Percentiles rank a stretch among this genome's conserved stretches.
Conservation (phyloP, 768 basidiomycete genomes). For the Suillus variegatus region DNA sequence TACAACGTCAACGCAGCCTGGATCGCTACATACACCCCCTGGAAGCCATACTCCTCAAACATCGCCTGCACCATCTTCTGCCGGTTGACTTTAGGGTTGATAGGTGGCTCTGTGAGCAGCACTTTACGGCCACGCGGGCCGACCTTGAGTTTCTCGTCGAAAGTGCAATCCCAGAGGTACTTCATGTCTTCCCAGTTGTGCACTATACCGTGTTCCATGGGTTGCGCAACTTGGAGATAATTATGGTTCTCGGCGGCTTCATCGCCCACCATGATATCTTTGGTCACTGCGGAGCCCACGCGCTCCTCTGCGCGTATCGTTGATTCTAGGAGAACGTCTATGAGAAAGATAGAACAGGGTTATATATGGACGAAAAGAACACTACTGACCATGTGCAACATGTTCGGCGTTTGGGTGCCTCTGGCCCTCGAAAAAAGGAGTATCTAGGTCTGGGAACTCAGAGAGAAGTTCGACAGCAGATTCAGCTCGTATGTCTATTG, state of each 20-base stretch:
- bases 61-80: slow-evolving; percentile 96
- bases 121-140: slow-evolving; percentile 88
- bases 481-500: slow-evolving; percentile 90
- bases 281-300: slow-evolving; percentile 81
- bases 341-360: too few species aligned
- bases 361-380: too few species aligned
- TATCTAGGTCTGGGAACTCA: slow-evolving; percentile 86
- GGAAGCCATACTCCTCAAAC: slow-evolving; percentile 98
- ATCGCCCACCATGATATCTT: slow-evolving; percentile 98
- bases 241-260: slow-evolving; percentile 93
- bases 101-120: slow-evolving; percentile 95
- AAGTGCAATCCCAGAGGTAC: slow-evolving; percentile 99
- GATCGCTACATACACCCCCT: slow-evolving; percentile 96
- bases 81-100: slow-evolving; percentile 95
- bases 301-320: slow-evolving; percentile 91
- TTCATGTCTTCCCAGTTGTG: slow-evolving; percentile 99
- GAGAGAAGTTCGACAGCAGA: slow-evolving; percentile 81
- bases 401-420: slow-evolving; percentile 48
- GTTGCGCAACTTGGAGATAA: slow-evolving; percentile 95
- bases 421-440: slow-evolving; percentile 53
- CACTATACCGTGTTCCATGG: slow-evolving; percentile 99
- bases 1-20: slow-evolving; percentile 98
- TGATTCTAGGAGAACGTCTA: too few species aligned
- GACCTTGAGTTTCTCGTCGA: slow-evolving; percentile 90
- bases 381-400: too few species aligned